Evolutionary conservation across 306 rosid genomes (phyloP), one percentile per base, ranked within the genome.

Genomic region (Castanea sativa): DNA sequence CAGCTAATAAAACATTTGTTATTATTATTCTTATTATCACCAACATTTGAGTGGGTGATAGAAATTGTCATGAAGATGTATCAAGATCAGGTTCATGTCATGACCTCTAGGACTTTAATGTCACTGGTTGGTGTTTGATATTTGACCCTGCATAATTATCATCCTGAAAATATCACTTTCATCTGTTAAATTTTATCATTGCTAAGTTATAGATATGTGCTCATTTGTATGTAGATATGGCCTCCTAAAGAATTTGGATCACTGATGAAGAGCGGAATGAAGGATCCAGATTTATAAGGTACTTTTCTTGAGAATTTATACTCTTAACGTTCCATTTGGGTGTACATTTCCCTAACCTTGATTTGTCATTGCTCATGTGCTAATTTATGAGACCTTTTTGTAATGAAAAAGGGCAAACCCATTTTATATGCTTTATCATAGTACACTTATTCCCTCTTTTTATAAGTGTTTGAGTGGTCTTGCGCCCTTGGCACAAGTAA

Each of bases 231-330:
- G 61, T 71, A 94, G 97, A 76, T 90, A 56, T 86, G 69, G 84
- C 97, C 98, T 10, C 88, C 82, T 71, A 56, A 81, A 74, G 79
- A 45, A 49, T 91, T 91, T 85, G 98, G 98, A 80, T 85, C 88
- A 11, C 55, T 92, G 84, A 75, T 63, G 80, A 81, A 73, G 64
- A 85, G 61, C 6, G 69, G 78, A 79, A 33, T n/a, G 30, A 83
- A 78, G 80, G 80, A 75, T 81, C 32, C 84, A n/a, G 55, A 76
- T 59, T 33, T 79, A 55, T 83, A 68, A 87, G 86, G 83, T 86
- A 73, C 77, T 60, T 64, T 75, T 32, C 33, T 57, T 29, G 55
- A 74, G 75, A 76, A 52, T 19, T 58, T 27, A 43, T 67, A 33
- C 20, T 23, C 30, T 45, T 73, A 49, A 19, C 12, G 57, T 55